phyloP scores from a whole-genome alignment of 805 yeast species.

The Candida ascalaphidarum region DNA sequence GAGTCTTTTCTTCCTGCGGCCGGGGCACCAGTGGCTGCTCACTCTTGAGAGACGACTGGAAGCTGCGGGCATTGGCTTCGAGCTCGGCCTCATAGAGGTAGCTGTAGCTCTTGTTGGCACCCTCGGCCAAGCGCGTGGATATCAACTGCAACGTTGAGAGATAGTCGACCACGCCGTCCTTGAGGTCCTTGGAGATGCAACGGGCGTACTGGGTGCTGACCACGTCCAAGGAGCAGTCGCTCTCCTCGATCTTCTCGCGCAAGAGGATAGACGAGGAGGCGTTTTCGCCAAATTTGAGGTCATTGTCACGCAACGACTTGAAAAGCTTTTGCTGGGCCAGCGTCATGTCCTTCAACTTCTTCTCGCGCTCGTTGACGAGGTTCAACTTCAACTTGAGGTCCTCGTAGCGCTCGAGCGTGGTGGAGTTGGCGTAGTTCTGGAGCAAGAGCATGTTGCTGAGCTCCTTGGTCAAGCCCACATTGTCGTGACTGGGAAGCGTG shows the following conservation, averaged over 20 bases:
- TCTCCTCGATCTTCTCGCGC: constrained; percentile 45
- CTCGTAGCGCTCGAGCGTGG: constrained; percentile 34
- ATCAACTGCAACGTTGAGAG: too few species aligned
- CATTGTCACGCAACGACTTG: constrained; percentile 30
- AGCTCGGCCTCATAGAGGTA: too few species aligned
- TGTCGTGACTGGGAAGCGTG: constrained; percentile 28
- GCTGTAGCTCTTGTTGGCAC: too few species aligned
- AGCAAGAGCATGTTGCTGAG: constrained; percentile 27
- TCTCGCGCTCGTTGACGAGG: constrained; percentile 43
- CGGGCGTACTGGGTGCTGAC: constrained; percentile 43
- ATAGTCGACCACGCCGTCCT: constrained; percentile 38
- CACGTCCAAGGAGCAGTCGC: constrained; percentile 41
- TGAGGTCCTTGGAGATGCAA: constrained; percentile 37
- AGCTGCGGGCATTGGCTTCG: too few species aligned
- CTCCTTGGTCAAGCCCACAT: constrained; percentile 29
- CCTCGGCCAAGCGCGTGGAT: too few species aligned
- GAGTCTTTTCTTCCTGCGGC: too few species aligned
- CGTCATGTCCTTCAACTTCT: constrained; percentile 32
- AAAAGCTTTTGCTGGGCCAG: constrained; percentile 27
- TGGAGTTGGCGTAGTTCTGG: constrained; percentile 27
- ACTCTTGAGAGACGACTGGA: too few species aligned
- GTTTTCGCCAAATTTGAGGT: constrained; percentile 34
- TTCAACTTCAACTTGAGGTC: constrained; percentile 33
- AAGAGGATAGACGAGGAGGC: constrained; percentile 34
- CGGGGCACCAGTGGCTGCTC: too few species aligned